These are phyloP conservation scores for Elongisporangium prolatum DNA, from an alignment of 352 stramenopile genomes.

Conservation along the genomic window DNA sequence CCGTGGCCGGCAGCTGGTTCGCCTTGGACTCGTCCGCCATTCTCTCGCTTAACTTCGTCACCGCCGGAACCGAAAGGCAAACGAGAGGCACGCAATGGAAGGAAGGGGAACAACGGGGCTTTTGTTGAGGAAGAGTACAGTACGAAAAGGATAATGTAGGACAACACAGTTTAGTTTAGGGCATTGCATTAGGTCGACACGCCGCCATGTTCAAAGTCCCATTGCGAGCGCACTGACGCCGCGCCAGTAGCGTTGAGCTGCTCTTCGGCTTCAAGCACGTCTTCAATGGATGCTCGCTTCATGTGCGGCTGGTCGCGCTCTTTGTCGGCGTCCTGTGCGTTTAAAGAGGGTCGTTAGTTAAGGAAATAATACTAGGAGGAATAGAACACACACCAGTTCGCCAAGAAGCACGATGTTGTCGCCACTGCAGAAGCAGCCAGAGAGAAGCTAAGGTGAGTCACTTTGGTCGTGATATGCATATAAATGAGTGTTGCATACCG, in stretches of 20 bases:
- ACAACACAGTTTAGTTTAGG: neutral
- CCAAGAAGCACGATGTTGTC: constrained; percentile 87
- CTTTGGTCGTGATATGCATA: neutral
- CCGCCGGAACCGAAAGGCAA: neutral
- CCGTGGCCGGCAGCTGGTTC: constrained; percentile 64
- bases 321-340: constrained; percentile 66
- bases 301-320: constrained; percentile 80
- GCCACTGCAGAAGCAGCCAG: constrained; percentile 27
- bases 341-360: neutral
- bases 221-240: constrained; percentile 73
- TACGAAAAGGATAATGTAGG: neutral
- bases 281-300: constrained; percentile 70
- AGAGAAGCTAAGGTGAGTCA: neutral
- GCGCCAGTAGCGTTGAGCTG: constrained; percentile 54
- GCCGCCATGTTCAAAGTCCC: constrained; percentile 58
- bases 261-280: constrained; percentile 80
- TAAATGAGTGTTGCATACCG: constrained; percentile 31
- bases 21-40: constrained; percentile 44
- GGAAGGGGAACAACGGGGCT: neutral
- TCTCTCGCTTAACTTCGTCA: constrained; percentile 8
- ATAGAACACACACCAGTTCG: constrained; percentile 47
- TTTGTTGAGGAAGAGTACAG: neutral
- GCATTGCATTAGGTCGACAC: constrained; percentile 13
- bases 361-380: neutral
- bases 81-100: constrained; percentile 15